phyloP scores from a whole-genome alignment of 2,329 filamentous ascomycete genomes.

The Lasiodiplodia sp. region DNA sequence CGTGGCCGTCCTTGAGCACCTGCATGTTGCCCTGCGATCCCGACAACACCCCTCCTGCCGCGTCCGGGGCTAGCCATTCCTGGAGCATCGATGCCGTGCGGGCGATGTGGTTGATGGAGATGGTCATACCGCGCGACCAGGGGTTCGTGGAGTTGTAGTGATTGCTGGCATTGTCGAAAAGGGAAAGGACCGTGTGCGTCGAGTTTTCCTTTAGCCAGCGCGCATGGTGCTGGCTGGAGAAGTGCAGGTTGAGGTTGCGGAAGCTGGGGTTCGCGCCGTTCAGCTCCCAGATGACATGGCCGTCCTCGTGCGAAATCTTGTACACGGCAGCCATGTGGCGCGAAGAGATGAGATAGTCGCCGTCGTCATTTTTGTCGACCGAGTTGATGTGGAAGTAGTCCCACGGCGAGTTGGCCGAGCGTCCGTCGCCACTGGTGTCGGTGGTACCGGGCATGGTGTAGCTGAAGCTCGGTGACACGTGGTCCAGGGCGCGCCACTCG shows the following conservation, averaged over 20 bases:
- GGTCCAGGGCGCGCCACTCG: conserved; percentile 66
- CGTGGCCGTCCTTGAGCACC: conserved; percentile 61
- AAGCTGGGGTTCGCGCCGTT: conserved; percentile 53
- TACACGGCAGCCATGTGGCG: conserved; percentile 33
- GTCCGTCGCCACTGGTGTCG: conserved; percentile 55
- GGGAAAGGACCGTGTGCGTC: conserved; percentile 32
- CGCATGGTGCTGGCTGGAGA: conserved; percentile 34
- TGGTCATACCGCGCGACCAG: conserved; percentile 54
- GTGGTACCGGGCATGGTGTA: conserved; percentile 54
- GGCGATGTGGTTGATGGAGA: conserved; percentile 53
- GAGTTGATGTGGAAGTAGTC: conserved; percentile 65
- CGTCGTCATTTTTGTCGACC: conserved; percentile 45
- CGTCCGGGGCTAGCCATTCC: conserved; percentile 58
- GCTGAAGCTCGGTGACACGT: conserved; percentile 60
- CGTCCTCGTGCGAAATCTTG: conserved; percentile 32
- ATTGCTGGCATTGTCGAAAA: conserved; percentile 38
- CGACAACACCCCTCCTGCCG: conserved; percentile 52
- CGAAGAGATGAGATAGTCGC: conserved; percentile 36
- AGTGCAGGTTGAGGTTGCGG: conserved; percentile 33
- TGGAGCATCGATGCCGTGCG: conserved; percentile 56
- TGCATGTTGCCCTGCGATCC: conserved; percentile 64
- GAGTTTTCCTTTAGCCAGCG: conserved; percentile 31
- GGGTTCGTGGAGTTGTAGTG: conserved; percentile 30
- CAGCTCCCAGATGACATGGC: conserved; percentile 38
- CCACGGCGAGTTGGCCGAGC: conserved; percentile 54